Evolutionary conservation across 2,329 filamentous ascomycete genomes (phyloP).

Genomic region (Xylaria sp.): DNA sequence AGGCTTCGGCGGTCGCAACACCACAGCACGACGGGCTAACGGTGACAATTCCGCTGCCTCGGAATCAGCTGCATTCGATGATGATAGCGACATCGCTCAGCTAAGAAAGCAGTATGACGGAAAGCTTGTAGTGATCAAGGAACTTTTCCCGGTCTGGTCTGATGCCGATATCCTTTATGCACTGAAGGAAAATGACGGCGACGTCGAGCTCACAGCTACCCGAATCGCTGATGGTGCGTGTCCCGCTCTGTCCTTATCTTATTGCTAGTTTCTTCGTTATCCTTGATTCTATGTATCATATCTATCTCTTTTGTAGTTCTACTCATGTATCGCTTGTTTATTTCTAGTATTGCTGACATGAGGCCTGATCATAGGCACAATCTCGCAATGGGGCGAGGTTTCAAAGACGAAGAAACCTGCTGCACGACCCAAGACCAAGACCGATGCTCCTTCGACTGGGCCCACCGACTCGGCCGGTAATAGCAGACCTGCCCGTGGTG

Average conservation of each 20-base stretch:
- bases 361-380: slow-evolving; percentile 61
- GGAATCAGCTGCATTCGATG: slow-evolving; percentile 67
- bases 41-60: slow-evolving; percentile 68
- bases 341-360: slow-evolving; percentile 36
- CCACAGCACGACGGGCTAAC: slow-evolving; percentile 63
- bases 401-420: slow-evolving; percentile 79
- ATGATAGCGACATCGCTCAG: slow-evolving; percentile 88
- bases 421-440: slow-evolving; percentile 74
- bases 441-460: slow-evolving; percentile 57
- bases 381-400: slow-evolving; percentile 85
- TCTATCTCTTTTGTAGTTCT: background rate
- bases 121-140: slow-evolving; percentile 82
- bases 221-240: slow-evolving; percentile 77
- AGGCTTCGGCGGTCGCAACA: slow-evolving; percentile 71
- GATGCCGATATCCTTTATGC: slow-evolving; percentile 94
- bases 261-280: background rate
- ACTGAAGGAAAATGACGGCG: slow-evolving; percentile 84
- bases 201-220: slow-evolving; percentile 75
- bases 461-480: slow-evolving; percentile 56
- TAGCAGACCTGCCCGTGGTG: slow-evolving; percentile 61
- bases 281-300: background rate
- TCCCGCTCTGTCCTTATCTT: slow-evolving; percentile 10
- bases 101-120: slow-evolving; percentile 87
- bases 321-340: background rate
- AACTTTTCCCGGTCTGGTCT: slow-evolving; percentile 95